These are phyloP conservation scores for Trichoderma gamsii DNA, from an alignment of 495 filamentous ascomycete genomes.

Conservation along the genomic window DNA sequence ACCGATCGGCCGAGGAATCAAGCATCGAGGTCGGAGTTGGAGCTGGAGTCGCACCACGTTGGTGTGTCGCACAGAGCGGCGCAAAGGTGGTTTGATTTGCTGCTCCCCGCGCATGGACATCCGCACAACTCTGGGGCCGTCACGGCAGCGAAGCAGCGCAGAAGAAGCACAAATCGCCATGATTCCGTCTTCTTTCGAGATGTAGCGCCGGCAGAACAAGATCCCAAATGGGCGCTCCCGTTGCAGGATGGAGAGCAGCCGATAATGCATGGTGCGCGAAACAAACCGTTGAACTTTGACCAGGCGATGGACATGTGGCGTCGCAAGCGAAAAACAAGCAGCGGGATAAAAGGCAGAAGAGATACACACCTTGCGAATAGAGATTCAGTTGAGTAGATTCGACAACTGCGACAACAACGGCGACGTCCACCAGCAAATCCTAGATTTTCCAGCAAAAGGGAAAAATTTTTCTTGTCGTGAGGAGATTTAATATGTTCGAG, in stretches of 20 bases:
- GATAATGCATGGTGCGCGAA: background rate
- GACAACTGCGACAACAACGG: constrained; percentile 11
- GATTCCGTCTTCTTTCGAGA: background rate
- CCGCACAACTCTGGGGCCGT: background rate
- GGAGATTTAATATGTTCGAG: constrained; percentile 6
- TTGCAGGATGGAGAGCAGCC: background rate
- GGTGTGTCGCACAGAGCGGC: constrained; percentile 10
- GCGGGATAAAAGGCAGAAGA: background rate
- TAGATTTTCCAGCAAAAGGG: background rate
- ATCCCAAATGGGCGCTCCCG: background rate
- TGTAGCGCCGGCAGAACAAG: background rate
- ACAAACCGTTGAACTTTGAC: background rate
- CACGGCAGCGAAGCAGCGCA: too few relatives aligned
- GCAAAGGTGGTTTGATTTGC: background rate
- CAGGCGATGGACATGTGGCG: background rate
- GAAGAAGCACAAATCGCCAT: background rate
- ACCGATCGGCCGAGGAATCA: background rate
- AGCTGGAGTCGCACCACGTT: background rate
- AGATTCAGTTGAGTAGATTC: background rate
- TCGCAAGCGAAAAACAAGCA: background rate
- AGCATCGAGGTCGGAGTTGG: background rate
- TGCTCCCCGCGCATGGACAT: background rate
- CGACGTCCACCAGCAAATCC: constrained; percentile 2
- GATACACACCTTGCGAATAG: constrained; percentile 1
- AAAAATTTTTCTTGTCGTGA: constrained; percentile 6